phyloP scores from a whole-genome alignment of 371 early-diverging fungal genomes.

The Blyttiomyces sp. region DNA sequence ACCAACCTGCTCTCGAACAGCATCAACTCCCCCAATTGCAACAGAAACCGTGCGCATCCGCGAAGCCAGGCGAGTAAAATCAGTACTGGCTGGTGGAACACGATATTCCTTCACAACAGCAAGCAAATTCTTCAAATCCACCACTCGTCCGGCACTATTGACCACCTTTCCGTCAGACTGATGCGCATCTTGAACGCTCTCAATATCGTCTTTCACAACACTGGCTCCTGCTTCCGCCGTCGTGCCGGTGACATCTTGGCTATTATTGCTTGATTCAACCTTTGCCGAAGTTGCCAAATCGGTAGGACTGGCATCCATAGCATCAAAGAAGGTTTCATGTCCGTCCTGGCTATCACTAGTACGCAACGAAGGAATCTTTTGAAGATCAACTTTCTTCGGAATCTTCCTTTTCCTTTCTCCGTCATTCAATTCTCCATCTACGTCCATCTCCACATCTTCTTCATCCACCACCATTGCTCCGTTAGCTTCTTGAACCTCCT shows the following conservation, averaged over 20 bases:
- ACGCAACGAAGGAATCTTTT: too few species aligned
- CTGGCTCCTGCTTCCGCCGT: too few species aligned
- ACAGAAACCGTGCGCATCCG: constrained; percentile 7
- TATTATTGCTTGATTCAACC: neutral
- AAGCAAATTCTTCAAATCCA: too few species aligned
- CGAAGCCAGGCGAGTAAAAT: constrained; percentile 3
- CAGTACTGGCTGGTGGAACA: constrained; percentile 3
- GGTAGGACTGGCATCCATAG: neutral
- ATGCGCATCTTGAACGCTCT: too few species aligned
- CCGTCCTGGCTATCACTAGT: too few species aligned
- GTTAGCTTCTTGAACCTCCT: neutral
- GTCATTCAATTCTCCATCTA: neutral
- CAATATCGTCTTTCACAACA: too few species aligned
- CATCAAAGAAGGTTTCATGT: too few species aligned
- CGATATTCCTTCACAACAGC: constrained; percentile 5
- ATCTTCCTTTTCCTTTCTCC: too few species aligned
- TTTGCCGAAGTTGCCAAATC: neutral
- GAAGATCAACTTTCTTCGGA: too few species aligned
- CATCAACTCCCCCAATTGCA: constrained; percentile 6
- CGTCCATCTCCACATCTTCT: neutral
- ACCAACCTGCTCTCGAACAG: neutral
- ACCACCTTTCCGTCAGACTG: too few species aligned
- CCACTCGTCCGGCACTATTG: too few species aligned
- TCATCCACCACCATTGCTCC: neutral
- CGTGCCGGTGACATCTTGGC: neutral